Evolutionary conservation across 805 yeast species (phyloP).

Genomic region (Candida gorgasii): DNA sequence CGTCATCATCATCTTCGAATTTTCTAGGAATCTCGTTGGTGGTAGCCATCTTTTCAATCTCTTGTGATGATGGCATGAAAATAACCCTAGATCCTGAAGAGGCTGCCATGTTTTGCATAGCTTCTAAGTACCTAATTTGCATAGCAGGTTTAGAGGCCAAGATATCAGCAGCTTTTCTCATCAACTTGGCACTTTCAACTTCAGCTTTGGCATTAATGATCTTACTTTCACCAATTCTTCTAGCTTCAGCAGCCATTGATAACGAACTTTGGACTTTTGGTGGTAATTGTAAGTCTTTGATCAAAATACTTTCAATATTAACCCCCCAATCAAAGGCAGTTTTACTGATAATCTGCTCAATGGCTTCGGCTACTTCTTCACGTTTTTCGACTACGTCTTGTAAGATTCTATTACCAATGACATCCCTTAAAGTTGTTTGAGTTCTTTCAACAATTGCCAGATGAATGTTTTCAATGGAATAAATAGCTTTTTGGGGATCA

Average conservation of each 20-base stretch:
- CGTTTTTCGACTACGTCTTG: conserved; percentile 75
- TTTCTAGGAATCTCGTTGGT: conserved; percentile 14
- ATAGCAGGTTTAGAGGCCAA: conserved; percentile 73
- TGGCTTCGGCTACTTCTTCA: conserved; percentile 67
- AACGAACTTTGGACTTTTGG: conserved; percentile 56
- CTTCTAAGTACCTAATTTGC: conserved; percentile 77
- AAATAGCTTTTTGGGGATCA: conserved; percentile 67
- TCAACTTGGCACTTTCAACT: conserved; percentile 71
- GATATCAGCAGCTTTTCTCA: conserved; percentile 79
- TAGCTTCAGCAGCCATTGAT: conserved; percentile 74
- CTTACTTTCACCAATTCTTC: conserved; percentile 74
- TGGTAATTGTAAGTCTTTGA: conserved; percentile 63
- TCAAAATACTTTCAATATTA: conserved; percentile 62
- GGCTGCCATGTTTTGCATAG: conserved; percentile 74
- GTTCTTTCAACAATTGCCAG: conserved; percentile 64
- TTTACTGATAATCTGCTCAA: conserved; percentile 58
- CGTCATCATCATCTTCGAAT: conserved; percentile 9
- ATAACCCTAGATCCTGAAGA: conserved; percentile 65
- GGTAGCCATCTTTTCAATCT: conserved; percentile 40
- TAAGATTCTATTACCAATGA: conserved; percentile 61
- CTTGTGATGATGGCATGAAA: conserved; percentile 62
- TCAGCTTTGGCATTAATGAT: conserved; percentile 75
- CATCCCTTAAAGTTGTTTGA: conserved; percentile 72
- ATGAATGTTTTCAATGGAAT: conserved; percentile 54
- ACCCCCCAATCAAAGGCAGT: conserved; percentile 75